These are phyloP conservation scores for Coemansia sp. DNA, from an alignment of 192 early-diverging fungal species.

Conservation along the genomic window DNA sequence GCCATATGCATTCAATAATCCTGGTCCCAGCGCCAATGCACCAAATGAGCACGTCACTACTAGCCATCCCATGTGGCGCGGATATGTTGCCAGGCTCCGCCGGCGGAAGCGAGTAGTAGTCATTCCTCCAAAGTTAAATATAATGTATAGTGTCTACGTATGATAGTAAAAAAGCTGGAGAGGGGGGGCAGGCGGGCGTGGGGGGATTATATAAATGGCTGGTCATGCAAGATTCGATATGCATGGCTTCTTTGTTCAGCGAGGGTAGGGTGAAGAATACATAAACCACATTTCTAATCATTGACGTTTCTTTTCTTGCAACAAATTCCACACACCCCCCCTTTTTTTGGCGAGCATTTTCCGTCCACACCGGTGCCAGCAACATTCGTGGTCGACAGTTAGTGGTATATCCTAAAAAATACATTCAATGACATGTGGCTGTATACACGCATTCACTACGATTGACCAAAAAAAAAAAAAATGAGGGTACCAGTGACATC, in stretches of 20 bases:
- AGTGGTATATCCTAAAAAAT: no score
- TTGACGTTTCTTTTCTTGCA: neutral
- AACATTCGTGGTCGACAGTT: no score
- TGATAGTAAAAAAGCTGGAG: no score
- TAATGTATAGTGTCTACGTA: no score
- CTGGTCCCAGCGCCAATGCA: constrained; percentile 41
- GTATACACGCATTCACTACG: neutral
- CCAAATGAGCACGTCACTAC: constrained; percentile 48
- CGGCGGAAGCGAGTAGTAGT: constrained; percentile 27
- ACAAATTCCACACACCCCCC: no score
- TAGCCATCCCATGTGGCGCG: constrained; percentile 41
- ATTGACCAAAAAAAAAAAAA: no score
- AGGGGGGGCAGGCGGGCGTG: no score
- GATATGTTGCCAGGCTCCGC: constrained; percentile 31
- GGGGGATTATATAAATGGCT: constrained; percentile 3
- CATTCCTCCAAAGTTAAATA: neutral
- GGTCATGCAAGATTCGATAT: neutral
- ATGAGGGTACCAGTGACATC: neutral
- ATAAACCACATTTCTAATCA: neutral
- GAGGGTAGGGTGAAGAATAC: neutral
- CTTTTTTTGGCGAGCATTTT: no score
- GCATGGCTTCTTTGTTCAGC: constrained; percentile 1
- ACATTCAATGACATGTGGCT: neutral
- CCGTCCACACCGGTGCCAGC: no score
- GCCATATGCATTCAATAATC: constrained; percentile 47